Base-by-base conservation (phyloP, 164 flowering plant species). In the Tetrastigma voinierianum region DNA sequence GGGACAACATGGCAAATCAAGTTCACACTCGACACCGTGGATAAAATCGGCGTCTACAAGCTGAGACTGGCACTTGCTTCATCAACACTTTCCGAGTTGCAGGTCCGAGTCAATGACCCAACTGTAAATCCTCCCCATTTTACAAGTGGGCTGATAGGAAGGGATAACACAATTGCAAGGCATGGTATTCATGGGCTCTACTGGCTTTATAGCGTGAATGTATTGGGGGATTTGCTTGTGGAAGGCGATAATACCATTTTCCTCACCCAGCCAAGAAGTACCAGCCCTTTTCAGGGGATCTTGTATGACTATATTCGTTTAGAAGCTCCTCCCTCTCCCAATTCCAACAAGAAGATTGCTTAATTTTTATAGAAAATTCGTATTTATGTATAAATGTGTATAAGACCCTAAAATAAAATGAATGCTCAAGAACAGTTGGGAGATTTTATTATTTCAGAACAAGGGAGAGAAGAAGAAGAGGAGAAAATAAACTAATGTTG, bases 171-270 rank as follows among this genome's bases (percentile, higher is more conserved):
- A 0, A 85, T 88, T 6, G 85, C 88, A 2, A 78, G 96, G 40
- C 96, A 87, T 74, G 92, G 96, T n/a, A 87, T 86, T 44, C 96
- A 90, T 69, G 96, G n/a, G 2, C 67, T 90, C 13, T 84, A 87
- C 66, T 74, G 90, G 82, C 70, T 88, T 1, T 87, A 57, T 70
- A 81, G 47, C 48, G 67, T 86, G 0, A 81, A 80, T 9, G 70
- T 90, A 0, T 72, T 66, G 0, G 75, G 83, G n/a, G n/a, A 65
- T 12, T 21, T 19, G 68, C 83, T 90, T 11, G 63, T 68, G 6
- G 69, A 66, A 46, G 92, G 88, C 40, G 80, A 82, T 4, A 90
- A 90, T 52, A 82, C 81, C 25, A 81, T 90, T 15, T 86, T 76
- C 65, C 72, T 90, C 9, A 82, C 84, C 57, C 96, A 88, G 59